A percentile compares a stretch with the other conserved stretches of the same genome.
phyloP scores from a whole-genome alignment of 345 rosid species.

The Arabis alpina region DNA sequence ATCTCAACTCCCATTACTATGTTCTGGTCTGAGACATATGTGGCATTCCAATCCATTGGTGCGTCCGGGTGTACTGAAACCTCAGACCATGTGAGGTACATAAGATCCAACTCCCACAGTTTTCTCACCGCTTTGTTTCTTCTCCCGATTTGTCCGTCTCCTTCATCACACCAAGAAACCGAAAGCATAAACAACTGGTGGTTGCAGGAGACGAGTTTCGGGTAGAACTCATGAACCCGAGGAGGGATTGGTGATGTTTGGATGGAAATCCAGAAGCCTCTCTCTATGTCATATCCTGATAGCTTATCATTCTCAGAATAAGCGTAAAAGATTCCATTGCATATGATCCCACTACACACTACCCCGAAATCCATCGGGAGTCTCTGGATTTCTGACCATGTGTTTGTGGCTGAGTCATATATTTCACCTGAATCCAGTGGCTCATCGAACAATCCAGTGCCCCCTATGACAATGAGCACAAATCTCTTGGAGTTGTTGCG shows the following conservation, averaged over 20 bases:
- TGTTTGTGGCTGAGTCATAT: slow-evolving; percentile 76
- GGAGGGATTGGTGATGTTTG: slow-evolving; percentile 87
- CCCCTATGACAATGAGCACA: slow-evolving; percentile 79
- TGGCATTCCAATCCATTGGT: slow-evolving; percentile 99
- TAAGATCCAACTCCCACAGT: slow-evolving; percentile 93
- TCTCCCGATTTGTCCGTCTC: slow-evolving; percentile 90
- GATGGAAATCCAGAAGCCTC: slow-evolving; percentile 87
- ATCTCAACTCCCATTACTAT: slow-evolving; percentile 84
- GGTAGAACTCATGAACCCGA: slow-evolving; percentile 88
- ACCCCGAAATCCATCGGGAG: slow-evolving; percentile 78
- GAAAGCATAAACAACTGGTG: slow-evolving; percentile 81
- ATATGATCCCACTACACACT: slow-evolving; percentile 73
- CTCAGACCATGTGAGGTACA: slow-evolving; percentile 78
- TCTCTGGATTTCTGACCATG: slow-evolving; percentile 86
- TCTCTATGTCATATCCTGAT: slow-evolving; percentile 83
- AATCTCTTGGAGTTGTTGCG: slow-evolving; percentile 57
- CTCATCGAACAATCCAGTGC: slow-evolving; percentile 84
- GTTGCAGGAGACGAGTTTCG: slow-evolving; percentile 83
- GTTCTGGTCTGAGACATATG: slow-evolving; percentile 75
- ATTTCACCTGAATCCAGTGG: slow-evolving; percentile 92
- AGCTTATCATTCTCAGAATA: slow-evolving; percentile 89
- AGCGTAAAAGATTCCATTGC: slow-evolving; percentile 87
- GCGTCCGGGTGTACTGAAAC: slow-evolving; percentile 94
- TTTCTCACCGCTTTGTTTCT: slow-evolving; percentile 97
- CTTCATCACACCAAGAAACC: slow-evolving; percentile 95